Conservation (phyloP, 2,329 filamentous ascomycete genomes). For the Microdochium nivale region DNA sequence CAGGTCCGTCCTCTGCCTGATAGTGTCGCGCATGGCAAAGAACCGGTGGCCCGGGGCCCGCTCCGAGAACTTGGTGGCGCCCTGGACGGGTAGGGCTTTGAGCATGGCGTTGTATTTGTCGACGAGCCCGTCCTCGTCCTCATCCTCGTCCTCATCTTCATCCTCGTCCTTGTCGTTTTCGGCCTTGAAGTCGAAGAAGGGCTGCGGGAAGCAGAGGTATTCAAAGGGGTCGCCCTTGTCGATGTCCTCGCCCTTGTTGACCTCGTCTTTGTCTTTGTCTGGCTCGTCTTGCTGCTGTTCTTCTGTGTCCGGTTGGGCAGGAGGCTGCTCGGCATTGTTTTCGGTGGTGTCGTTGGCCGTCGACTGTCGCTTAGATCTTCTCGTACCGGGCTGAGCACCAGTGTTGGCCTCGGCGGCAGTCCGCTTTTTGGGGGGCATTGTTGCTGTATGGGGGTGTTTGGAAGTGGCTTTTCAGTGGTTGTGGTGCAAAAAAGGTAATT, state of each 20-base stretch:
- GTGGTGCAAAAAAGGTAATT: too few species aligned
- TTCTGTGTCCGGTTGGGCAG: background rate
- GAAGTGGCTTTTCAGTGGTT: too few species aligned
- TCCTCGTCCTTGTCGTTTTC: conserved; percentile 12
- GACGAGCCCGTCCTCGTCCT: conserved; percentile 11
- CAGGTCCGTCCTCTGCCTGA: conserved; percentile 9
- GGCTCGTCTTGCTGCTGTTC: conserved; percentile 1
- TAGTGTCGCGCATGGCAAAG: conserved; percentile 12
- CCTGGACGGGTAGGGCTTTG: conserved; percentile 3
- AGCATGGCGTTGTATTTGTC: conserved; percentile 6
- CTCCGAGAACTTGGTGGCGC: conserved; percentile 7
- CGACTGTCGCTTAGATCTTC: conserved; percentile 2
- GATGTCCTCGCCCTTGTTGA: conserved; percentile 3
- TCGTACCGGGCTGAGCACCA: too few species aligned
- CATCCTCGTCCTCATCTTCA: conserved; percentile 6
- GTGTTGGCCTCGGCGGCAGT: conserved; percentile 2
- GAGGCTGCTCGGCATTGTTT: too few species aligned
- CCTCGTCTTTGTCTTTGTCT: background rate
- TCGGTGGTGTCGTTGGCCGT: conserved; percentile 1
- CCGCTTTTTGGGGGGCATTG: conserved; percentile 3
- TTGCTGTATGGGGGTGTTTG: background rate
- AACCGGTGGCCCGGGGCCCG: conserved; percentile 9
- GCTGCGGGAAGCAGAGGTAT: conserved; percentile 11
- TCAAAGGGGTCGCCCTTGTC: conserved; percentile 8
- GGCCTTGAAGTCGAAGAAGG: conserved; percentile 12